Base-by-base conservation (phyloP, 495 filamentous ascomycete genomes). In the Clohesyomyces aquaticus region DNA sequence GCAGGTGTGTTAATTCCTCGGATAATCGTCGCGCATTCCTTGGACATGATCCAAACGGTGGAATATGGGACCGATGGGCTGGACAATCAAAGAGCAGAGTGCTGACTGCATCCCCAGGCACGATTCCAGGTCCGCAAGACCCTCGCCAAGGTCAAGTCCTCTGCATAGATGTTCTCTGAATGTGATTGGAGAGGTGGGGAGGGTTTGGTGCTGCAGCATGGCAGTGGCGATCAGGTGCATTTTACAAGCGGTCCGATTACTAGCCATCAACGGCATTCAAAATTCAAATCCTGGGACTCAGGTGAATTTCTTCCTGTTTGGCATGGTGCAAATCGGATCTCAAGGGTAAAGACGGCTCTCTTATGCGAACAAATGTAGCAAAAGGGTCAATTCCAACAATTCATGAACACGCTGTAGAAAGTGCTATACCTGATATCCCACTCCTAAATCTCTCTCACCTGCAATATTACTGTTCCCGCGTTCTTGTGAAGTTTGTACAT, bases 121-220 rank as follows among this genome's bases (percentile, higher is more conserved):
- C 88, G 93, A 75, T 97, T 91, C 82, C 93, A 96, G 83, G 87
- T 96, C 79, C 90, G 87, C 80, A 97, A 96, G 87, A 86, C 91
- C 69, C 80, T 90, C 69, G 88, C 91, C 70, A 92, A 93, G 83
- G 81, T 90, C 73, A 77, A 79, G 70, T 81, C 84, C 67, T 81
- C 83, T 76, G 74, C 77, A 74, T 83, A 79, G 74, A 55, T 35
- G 29, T 3, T 43, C 45, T 49, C 26, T 45, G 19, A 21, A 25
- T 18, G 43, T 26, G 59, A 23, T 12, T 32, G n/a, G 26, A 21
- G 43, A 35, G n/a, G 55, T 60, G 9, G 14, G 57, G 19, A 32
- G 35, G 35, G 26, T 25, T 45, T 9, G 63, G 38, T 51, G 53
- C 26, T 62, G 52, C 27, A 43, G 42, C 9, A 50, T 59, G 41